A percentile compares a stretch with the other conserved stretches of the same genome.
phyloP scores from a whole-genome alignment of 2,329 filamentous ascomycete genomes.

The Cercospora sojina region DNA sequence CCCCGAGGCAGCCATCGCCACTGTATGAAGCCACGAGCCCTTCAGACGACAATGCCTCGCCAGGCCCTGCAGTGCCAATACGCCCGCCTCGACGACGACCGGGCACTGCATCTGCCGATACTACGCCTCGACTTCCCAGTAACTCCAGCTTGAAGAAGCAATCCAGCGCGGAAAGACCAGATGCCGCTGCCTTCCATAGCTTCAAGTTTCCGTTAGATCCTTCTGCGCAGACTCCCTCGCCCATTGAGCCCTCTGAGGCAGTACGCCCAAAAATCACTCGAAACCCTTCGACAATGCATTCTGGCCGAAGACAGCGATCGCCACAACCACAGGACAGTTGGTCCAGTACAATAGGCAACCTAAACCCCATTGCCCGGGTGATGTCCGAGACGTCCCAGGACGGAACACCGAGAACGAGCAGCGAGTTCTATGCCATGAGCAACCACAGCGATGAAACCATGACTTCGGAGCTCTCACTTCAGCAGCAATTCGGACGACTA shows the following conservation, averaged over 20 bases:
- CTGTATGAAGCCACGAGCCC: constrained; percentile 44
- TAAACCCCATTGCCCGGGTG: constrained; percentile 63
- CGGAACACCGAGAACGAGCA: constrained; percentile 83
- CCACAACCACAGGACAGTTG: constrained; percentile 39
- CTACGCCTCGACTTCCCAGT: constrained; percentile 34
- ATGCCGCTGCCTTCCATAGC: constrained; percentile 19
- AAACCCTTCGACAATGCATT: constrained; percentile 37
- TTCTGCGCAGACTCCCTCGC: constrained; percentile 30
- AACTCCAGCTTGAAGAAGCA: constrained; percentile 21
- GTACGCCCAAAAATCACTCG: constrained; percentile 31
- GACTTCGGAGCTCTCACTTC: constrained; percentile 72
- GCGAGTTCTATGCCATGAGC: constrained; percentile 91
- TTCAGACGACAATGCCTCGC: constrained; percentile 19
- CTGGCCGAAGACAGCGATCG: constrained; percentile 36
- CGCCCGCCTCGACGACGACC: constrained; percentile 31
- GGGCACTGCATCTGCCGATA: constrained; percentile 34
- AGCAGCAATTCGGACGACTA: constrained; percentile 50
- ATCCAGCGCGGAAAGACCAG: constrained; percentile 17
- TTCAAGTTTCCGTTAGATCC: constrained; percentile 36
- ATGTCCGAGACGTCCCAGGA: constrained; percentile 74
- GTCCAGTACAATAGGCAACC: constrained; percentile 50
- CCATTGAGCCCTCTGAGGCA: constrained; percentile 9
- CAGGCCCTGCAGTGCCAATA: constrained; percentile 20
- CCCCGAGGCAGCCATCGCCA: constrained; percentile 43
- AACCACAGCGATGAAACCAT: constrained; percentile 94